phyloP scores from a whole-genome alignment of 2,329 filamentous ascomycete genomes.

The Aspergillus neoniger region DNA sequence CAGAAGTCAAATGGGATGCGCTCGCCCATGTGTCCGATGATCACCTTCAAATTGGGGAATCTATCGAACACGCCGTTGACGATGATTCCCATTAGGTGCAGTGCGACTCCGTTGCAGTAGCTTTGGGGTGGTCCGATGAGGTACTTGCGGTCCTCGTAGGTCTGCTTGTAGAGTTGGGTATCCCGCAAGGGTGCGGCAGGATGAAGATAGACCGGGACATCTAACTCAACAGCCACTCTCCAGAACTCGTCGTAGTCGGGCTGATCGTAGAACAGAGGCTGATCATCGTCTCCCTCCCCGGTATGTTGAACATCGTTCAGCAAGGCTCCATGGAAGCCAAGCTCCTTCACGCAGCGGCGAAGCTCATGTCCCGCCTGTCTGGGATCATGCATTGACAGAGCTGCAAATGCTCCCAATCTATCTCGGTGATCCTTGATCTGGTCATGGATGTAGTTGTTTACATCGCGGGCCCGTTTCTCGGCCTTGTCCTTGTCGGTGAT shows the following conservation, averaged over 20 bases:
- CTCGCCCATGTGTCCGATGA: constrained; percentile 5
- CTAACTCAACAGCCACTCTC: constrained; percentile 55
- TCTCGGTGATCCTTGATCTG: constrained; percentile 34
- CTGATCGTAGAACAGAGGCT: constrained; percentile 61
- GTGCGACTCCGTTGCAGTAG: constrained; percentile 56
- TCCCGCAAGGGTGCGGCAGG: constrained; percentile 54
- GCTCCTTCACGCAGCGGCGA: constrained; percentile 50
- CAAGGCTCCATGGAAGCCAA: constrained; percentile 61
- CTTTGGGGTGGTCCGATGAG: constrained; percentile 58
- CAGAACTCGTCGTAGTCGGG: constrained; percentile 60
- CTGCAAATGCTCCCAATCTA: constrained; percentile 22
- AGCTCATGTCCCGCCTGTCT: constrained; percentile 33
- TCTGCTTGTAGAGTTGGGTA: constrained; percentile 50
- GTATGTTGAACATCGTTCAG: constrained; percentile 61
- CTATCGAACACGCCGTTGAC: constrained; percentile 6
- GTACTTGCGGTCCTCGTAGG: constrained; percentile 58
- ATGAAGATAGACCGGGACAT: constrained; percentile 64
- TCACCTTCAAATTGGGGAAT: constrained; percentile 1
- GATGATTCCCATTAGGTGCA: constrained; percentile 5
- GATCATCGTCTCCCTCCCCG: constrained; percentile 54
- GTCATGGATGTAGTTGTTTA: constrained; percentile 45
- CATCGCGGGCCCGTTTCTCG: constrained; percentile 38
- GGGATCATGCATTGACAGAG: constrained; percentile 35
- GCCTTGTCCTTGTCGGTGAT: constrained; percentile 42
- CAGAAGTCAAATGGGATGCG: constrained; percentile 9